A percentile compares a stretch with the other conserved stretches of the same genome.
Conservation (phyloP, 1,139 yeast species). For the Yamadazyma conglobata region DNA sequence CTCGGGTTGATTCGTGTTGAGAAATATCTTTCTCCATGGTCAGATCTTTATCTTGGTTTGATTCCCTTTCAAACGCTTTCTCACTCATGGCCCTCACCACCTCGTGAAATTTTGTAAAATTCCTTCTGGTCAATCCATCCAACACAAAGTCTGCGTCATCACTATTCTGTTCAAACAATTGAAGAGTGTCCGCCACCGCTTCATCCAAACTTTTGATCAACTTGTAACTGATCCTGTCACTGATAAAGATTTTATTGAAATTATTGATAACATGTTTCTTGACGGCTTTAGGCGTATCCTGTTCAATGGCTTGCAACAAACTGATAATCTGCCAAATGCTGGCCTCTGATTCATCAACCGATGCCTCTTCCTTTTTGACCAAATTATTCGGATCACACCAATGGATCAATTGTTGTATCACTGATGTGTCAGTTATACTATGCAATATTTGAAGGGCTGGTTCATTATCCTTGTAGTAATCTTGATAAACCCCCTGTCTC, state of each 20-base stretch:
- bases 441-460: conserved; percentile 17
- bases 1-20: conserved; percentile 1
- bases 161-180: conserved; percentile 22
- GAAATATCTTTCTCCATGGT: conserved; percentile 4
- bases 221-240: conserved; percentile 27
- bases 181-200: conserved; percentile 34
- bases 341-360: conserved; percentile 20
- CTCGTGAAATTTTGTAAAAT: conserved; percentile 43
- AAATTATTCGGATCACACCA: conserved; percentile 85
- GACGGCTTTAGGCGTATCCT: conserved; percentile 49
- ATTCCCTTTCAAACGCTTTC: conserved; percentile 12
- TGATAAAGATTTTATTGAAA: conserved; percentile 45
- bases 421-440: conserved; percentile 46
- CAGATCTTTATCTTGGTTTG: conserved; percentile 12
- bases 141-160: conserved; percentile 29
- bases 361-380: conserved; percentile 44
- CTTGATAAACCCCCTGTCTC: conserved; percentile 6
- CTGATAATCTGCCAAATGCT: conserved; percentile 55
- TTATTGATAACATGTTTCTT: conserved; percentile 55
- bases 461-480: conserved; percentile 6
- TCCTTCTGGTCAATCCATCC: conserved; percentile 45
- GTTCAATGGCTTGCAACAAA: conserved; percentile 49
- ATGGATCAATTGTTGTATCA: conserved; percentile 70
- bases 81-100: conserved; percentile 25
- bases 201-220: conserved; percentile 30